These are phyloP conservation scores for Diplotaxis tenuifolia DNA, from an alignment of 345 rosid genomes.

Conservation along the genomic window DNA sequence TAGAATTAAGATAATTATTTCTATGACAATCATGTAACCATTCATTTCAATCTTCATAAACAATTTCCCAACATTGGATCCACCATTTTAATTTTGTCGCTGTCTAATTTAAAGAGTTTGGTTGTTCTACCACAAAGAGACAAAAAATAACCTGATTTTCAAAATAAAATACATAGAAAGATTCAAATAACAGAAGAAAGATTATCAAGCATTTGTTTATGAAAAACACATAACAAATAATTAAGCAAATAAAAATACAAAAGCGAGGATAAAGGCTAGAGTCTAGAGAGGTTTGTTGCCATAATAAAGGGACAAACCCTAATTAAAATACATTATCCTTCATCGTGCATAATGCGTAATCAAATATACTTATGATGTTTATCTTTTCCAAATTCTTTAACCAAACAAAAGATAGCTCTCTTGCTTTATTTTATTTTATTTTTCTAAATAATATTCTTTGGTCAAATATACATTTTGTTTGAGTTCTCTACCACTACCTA, in stretches of 20 bases:
- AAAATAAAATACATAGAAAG: neutral
- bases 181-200: neutral
- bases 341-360: constrained; percentile 23
- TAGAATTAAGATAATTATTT: neutral
- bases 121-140: constrained; percentile 9
- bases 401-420: constrained; percentile 11
- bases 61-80: constrained; percentile 2
- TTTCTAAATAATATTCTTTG: neutral
- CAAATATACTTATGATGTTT: constrained; percentile 20
- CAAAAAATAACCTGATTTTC: neutral
- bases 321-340: constrained; percentile 24
- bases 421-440: neutral
- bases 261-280: constrained; percentile 23
- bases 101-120: neutral
- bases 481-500: constrained; percentile 40
- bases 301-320: constrained; percentile 13
- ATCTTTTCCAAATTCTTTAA: neutral
- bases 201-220: neutral
- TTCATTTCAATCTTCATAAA: neutral
- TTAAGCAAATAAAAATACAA: neutral
- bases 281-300: constrained; percentile 14
- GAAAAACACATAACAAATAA: neutral
- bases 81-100: neutral
- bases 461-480: neutral
- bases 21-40: neutral